Percentiles rank a stretch among this genome's conserved stretches.
These are phyloP conservation scores for Claviceps spartinae DNA, from an alignment of 2,329 filamentous ascomycete species.

Conservation along the genomic window DNA sequence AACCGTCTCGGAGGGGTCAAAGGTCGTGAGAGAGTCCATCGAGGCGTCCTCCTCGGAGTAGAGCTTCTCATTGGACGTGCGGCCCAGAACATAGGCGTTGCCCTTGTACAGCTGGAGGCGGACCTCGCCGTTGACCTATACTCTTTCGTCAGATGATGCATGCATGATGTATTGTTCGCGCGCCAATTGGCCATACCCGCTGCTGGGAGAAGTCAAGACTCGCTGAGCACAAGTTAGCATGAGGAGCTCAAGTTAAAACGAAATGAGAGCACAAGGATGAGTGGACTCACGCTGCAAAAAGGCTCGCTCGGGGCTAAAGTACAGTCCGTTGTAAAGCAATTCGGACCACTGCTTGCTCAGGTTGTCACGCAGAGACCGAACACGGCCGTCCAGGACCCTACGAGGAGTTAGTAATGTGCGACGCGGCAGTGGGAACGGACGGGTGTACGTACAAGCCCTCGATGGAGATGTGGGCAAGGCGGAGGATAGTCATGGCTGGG, in stretches of 20 bases:
- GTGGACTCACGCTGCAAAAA: conserved; percentile 1
- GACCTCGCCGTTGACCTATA: conserved; percentile 21
- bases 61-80: conserved; percentile 27
- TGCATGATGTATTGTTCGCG: background rate
- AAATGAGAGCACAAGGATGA: background rate
- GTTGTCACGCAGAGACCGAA: conserved; percentile 2
- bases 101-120: conserved; percentile 19
- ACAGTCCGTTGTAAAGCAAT: conserved; percentile 2
- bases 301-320: conserved; percentile 2
- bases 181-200: background rate
- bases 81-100: conserved; percentile 26
- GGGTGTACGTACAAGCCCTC: conserved; percentile 1
- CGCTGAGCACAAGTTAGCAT: background rate
- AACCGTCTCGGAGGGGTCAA: conserved; percentile 25
- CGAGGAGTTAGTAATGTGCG: background rate
- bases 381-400: conserved; percentile 1
- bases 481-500: conserved; percentile 2
- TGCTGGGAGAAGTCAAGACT: conserved; percentile 3
- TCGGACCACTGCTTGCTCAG: conserved; percentile 1
- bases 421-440: background rate
- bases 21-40: conserved; percentile 33
- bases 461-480: background rate
- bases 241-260: background rate
- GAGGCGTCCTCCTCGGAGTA: conserved; percentile 32
- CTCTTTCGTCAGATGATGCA: background rate